phyloP scores from a whole-genome alignment of 2,329 filamentous ascomycete species.

The Fusarium scirpi region DNA sequence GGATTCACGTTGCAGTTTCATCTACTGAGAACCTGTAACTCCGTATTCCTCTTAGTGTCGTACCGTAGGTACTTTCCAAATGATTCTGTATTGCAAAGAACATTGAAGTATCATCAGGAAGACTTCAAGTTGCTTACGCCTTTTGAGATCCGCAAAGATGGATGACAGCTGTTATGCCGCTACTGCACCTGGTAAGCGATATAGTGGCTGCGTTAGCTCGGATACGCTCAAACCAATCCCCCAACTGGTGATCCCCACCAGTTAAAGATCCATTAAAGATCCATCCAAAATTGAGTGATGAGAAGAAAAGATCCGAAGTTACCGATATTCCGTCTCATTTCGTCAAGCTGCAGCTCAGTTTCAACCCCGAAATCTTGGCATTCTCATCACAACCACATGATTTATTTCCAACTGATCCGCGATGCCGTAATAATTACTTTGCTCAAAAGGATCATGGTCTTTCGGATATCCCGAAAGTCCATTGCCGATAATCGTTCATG shows the following conservation, averaged over 20 bases:
- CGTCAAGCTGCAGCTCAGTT: background rate
- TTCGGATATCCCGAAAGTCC: background rate
- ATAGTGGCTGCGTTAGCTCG: conserved; percentile 26
- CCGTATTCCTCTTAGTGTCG: background rate
- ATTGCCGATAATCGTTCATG: background rate
- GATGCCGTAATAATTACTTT: background rate
- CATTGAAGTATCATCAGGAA: background rate
- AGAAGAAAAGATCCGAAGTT: conserved; percentile 17
- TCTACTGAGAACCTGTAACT: background rate
- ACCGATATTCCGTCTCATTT: conserved; percentile 10
- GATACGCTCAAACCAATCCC: conserved; percentile 1
- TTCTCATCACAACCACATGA: background rate
- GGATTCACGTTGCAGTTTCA: background rate
- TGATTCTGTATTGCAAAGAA: background rate
- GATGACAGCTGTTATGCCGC: conserved; percentile 1
- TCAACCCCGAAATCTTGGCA: conserved; percentile 13
- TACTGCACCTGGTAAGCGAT: background rate
- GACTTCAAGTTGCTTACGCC: background rate
- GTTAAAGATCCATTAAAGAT: background rate
- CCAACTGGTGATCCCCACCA: conserved; percentile 15
- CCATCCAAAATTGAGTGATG: background rate
- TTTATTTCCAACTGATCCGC: background rate
- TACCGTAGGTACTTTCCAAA: background rate
- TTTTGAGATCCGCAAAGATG: background rate
- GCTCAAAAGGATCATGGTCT: background rate